Conservation (phyloP, 1,284 basidiomycete genomes). For the Lentinula novae-zelandiae region DNA sequence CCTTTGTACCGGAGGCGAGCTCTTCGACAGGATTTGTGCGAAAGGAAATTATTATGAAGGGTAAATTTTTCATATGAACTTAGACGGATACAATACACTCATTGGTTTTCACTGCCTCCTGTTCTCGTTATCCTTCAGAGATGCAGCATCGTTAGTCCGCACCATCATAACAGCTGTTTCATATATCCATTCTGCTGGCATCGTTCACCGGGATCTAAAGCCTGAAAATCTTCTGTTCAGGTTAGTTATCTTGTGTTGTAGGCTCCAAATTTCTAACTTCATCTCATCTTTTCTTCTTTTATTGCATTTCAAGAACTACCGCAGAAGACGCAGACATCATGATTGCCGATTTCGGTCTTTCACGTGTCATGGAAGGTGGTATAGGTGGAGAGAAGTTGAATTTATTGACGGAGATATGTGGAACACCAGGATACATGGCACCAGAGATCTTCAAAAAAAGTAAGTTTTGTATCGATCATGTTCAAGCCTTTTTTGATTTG, state of each 20-base stretch:
- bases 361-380: constrained; percentile 83
- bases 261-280: background rate
- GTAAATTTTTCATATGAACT: background rate
- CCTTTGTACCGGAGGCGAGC: constrained; percentile 95
- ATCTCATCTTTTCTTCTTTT: background rate
- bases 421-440: constrained; percentile 96
- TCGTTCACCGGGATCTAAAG: constrained; percentile 98
- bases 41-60: constrained; percentile 96
- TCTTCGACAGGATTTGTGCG: constrained; percentile 98
- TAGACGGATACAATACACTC: background rate
- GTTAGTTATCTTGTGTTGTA: background rate
- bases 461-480: constrained; percentile 29
- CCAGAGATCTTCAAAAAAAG: constrained; percentile 97
- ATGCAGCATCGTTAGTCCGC: constrained; percentile 87
- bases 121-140: constrained; percentile 27
- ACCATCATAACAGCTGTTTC: constrained; percentile 86
- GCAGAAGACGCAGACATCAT: constrained; percentile 93
- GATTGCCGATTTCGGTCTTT: constrained; percentile 96
- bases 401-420: constrained; percentile 92
- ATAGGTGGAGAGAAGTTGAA: constrained; percentile 75
- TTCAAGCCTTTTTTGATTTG: background rate
- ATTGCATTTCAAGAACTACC: constrained; percentile 39
- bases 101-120: background rate
- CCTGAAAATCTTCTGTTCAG: constrained; percentile 97
- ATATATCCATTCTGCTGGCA: constrained; percentile 90